Conservation (phyloP, 164 flowering plant species). For the Dillenia suffruticosa region DNA sequence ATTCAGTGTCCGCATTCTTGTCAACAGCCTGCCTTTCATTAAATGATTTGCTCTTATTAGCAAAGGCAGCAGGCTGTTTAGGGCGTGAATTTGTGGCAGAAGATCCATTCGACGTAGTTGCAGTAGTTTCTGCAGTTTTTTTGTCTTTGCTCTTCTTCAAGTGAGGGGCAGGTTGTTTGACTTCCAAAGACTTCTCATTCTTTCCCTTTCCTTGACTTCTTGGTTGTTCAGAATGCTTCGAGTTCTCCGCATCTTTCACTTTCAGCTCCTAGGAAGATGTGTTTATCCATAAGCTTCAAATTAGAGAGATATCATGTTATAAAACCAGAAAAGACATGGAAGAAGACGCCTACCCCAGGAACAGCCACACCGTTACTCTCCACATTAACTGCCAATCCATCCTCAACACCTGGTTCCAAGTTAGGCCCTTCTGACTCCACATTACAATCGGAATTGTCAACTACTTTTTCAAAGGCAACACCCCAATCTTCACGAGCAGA, state of each 20-base stretch:
- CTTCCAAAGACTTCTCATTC: slow-evolving; percentile 35
- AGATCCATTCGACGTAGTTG: slow-evolving; percentile 40
- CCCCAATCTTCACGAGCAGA: slow-evolving; percentile 15
- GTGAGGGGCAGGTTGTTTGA: slow-evolving; percentile 21
- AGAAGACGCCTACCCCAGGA: slow-evolving; percentile 25
- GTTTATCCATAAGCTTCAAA: neutral
- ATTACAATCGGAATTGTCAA: slow-evolving; percentile 13
- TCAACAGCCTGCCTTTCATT: slow-evolving; percentile 30
- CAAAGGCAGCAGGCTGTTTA: slow-evolving; percentile 25
- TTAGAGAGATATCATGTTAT: neutral
- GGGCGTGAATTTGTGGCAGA: slow-evolving; percentile 19
- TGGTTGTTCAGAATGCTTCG: slow-evolving; percentile 22
- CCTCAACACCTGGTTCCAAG: slow-evolving; percentile 19
- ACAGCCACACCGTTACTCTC: slow-evolving; percentile 23
- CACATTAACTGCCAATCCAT: slow-evolving; percentile 14
- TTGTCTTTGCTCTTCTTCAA: slow-evolving; percentile 41
- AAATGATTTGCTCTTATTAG: slow-evolving; percentile 34
- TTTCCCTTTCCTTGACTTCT: slow-evolving; percentile 35
- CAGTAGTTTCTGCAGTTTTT: slow-evolving; percentile 25
- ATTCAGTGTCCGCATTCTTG: slow-evolving; percentile 16
- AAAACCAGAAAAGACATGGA: neutral
- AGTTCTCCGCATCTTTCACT: slow-evolving; percentile 16
- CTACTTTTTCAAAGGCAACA: slow-evolving; percentile 14
- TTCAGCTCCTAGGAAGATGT: slow-evolving; percentile 34
- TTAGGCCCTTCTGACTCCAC: slow-evolving; percentile 9